Percentiles rank a stretch among this genome's conserved stretches.
These are phyloP conservation scores for Penicillium rolfsii DNA, from an alignment of 2,329 filamentous ascomycete species.

Conservation along the genomic window DNA sequence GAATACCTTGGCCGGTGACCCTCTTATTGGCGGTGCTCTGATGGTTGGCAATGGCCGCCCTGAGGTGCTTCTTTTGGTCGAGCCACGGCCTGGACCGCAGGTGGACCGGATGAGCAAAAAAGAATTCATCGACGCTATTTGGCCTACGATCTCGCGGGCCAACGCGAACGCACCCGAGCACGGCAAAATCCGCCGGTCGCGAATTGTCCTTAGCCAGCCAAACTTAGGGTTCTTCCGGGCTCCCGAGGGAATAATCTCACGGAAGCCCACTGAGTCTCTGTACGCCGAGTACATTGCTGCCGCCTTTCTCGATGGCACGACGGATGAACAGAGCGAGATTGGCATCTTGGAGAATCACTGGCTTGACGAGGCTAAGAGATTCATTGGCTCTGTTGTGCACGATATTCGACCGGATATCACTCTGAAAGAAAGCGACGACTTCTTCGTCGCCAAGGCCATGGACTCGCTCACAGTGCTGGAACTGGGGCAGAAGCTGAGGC, in stretches of 20 bases:
- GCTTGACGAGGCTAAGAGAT: slow-evolving; percentile 18
- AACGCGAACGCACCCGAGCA: slow-evolving; percentile 19
- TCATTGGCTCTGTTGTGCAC: slow-evolving; percentile 19
- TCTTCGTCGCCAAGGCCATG: slow-evolving; percentile 20
- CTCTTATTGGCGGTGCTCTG: slow-evolving; percentile 17
- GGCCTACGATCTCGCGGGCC: slow-evolving; percentile 18
- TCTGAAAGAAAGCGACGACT: slow-evolving; percentile 18
- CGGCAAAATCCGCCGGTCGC: slow-evolving; percentile 22
- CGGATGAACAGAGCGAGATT: slow-evolving; percentile 20
- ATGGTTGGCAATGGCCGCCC: slow-evolving; percentile 23
- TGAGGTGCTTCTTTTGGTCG: slow-evolving; percentile 23
- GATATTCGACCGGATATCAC: slow-evolving; percentile 18
- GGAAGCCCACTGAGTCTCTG: slow-evolving; percentile 20
- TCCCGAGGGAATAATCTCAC: slow-evolving; percentile 23
- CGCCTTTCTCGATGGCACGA: slow-evolving; percentile 19
- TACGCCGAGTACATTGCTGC: slow-evolving; percentile 23
- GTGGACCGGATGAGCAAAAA: slow-evolving; percentile 21
- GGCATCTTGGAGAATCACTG: slow-evolving; percentile 20
- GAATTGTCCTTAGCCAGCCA: slow-evolving; percentile 17
- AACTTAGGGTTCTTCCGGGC: slow-evolving; percentile 20
- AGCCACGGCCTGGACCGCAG: slow-evolving; percentile 15
- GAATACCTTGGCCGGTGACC: slow-evolving; percentile 14
- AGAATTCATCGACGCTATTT: slow-evolving; percentile 23
- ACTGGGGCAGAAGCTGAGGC: slow-evolving; percentile 17
- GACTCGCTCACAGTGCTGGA: slow-evolving; percentile 21